Evolutionary conservation across 2,329 filamentous ascomycete genomes (phyloP), one percentile per base, ranked within the genome.

Genomic region (Raffaelea arxii): DNA sequence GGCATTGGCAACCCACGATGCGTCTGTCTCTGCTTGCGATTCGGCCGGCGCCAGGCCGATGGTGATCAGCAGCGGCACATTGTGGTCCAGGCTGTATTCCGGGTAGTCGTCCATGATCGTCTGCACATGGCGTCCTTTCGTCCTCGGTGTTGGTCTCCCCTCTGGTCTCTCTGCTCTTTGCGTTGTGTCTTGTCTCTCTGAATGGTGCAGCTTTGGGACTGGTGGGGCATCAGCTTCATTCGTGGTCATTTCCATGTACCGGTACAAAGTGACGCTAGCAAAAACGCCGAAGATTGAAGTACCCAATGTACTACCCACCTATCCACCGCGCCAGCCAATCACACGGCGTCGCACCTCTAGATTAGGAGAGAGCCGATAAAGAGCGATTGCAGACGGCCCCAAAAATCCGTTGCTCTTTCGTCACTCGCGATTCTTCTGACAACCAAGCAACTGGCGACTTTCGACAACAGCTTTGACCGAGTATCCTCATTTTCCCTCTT

Each of bases 11-110:
- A 65, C 58, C 49, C 69, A 62, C 53, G 70, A 41, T 6, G 40
- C 45, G 35, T 43, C 41, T 2, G 23, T 44, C 21, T 30, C 35
- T 5, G 21, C 37, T 1, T 42, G 37, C 24, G n/a, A 23, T 4
- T n/a, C 54, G 60, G 60, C 59, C 66, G 61, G 51, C 5, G 60
- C 72, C 27, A 96, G 74, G 12, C 91, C 92, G 32, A 88, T 88
- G 27, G 94, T 76, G 41, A 94, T 71, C 51, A 97, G 68, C 48
- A 95, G 75, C 30, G 91, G 91, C 57, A 94, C 75, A 66, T 92
- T 94, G 66, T 92, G 89, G 62, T 82, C 79, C 63, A 94, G 72
- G 69, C 90, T 94, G 64, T 83, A 84, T 49, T 69, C 63, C 46
- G 86, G 84, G 66, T 88, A 91, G 57, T 77, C 85, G 65, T 92